Conservation (phyloP, 2,329 filamentous ascomycete genomes). For the Sclerotinia minor region DNA sequence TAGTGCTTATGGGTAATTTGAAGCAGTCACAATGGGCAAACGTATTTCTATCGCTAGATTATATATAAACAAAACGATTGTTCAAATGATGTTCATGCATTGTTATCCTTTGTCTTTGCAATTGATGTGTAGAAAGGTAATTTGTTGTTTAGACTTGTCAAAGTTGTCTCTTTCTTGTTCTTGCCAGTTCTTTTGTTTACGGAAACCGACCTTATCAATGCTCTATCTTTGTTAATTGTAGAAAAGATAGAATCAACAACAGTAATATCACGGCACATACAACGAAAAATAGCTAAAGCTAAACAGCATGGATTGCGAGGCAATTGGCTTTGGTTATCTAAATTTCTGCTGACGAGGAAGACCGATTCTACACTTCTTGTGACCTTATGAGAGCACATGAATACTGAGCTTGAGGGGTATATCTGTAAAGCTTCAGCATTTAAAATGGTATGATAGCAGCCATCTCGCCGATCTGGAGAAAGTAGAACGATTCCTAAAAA, state of each 20-base stretch:
- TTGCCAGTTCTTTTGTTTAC: neutral
- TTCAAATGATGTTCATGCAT: neutral
- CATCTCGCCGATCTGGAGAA: too few species aligned
- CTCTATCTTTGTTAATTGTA: neutral
- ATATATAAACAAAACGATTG: neutral
- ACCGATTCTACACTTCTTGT: neutral
- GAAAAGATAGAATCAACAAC: neutral
- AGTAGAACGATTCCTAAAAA: neutral
- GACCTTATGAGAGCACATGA: too few species aligned
- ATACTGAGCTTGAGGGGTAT: neutral
- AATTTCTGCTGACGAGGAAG: neutral
- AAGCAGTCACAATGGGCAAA: too few species aligned
- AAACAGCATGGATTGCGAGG: neutral
- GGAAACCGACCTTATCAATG: neutral
- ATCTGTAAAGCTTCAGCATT: neutral
- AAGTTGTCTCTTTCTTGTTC: neutral
- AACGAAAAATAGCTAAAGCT: neutral
- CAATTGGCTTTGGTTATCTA: too few species aligned
- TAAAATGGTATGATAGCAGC: neutral
- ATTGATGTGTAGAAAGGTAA: too few species aligned
- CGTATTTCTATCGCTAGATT: neutral
- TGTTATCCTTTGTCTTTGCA: neutral
- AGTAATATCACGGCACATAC: neutral
- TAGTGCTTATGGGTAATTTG: too few species aligned
- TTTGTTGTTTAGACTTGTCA: neutral